Evolutionary conservation across 331 rosid species (phyloP).

Genomic region (Quercus phellos): DNA sequence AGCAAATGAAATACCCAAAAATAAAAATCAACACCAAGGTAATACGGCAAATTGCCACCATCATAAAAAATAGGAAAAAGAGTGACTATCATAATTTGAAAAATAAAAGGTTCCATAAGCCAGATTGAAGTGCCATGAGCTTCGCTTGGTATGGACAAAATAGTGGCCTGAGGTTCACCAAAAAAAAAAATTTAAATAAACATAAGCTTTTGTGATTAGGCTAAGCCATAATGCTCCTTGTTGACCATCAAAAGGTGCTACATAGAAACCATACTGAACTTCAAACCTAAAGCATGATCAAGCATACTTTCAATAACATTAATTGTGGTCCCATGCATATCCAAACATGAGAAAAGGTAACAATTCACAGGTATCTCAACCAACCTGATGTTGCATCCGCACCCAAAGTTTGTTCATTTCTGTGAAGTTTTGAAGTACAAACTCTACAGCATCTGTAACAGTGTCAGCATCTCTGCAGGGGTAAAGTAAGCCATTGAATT

Average conservation of each 20-base stretch:
- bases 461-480: conserved; percentile 87
- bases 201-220: not conserved
- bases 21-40: not conserved
- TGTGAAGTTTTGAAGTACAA: conserved; percentile 96
- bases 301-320: not conserved
- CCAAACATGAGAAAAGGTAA: conserved; percentile 48
- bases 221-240: not conserved
- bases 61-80: not conserved
- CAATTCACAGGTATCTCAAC: conserved; percentile 39
- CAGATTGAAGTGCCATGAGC: not conserved
- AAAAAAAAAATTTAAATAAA: not conserved
- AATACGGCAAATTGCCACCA: not conserved
- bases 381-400: conserved; percentile 99
- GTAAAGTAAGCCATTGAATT: conserved; percentile 17
- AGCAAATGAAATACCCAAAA: not conserved
- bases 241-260: not conserved
- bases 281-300: not conserved
- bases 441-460: conserved; percentile 88
- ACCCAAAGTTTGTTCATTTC: conserved; percentile 99
- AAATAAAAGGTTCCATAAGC: not conserved
- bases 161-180: not conserved
- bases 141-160: not conserved
- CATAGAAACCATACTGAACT: not conserved
- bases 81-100: not conserved
- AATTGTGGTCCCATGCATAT: conserved; percentile 59